Percentiles rank a stretch among this genome's conserved stretches.
These are phyloP conservation scores for Sphaerobolus stellatus DNA, from an alignment of 1,284 basidiomycete species.

Conservation along the genomic window DNA sequence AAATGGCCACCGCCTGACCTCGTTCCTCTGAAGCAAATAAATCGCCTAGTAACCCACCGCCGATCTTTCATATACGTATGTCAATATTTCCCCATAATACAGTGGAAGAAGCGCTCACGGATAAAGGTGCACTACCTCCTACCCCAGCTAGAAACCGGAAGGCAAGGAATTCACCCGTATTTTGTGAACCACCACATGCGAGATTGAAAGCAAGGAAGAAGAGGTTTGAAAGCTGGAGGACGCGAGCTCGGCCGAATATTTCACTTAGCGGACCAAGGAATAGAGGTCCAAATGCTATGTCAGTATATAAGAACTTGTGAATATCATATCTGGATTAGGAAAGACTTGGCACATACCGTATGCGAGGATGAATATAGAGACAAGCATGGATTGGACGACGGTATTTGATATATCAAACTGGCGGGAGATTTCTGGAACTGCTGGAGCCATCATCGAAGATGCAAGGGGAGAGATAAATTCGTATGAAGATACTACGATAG, in stretches of 20 bases:
- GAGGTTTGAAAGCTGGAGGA: constrained; percentile 52
- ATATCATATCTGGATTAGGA: neutral
- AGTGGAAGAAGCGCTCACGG: constrained; percentile 36
- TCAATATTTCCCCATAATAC: no score
- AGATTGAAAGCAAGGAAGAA: constrained; percentile 66
- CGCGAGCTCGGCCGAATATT: constrained; percentile 47
- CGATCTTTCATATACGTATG: no score
- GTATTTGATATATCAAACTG: constrained; percentile 56
- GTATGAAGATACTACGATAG: constrained; percentile 58
- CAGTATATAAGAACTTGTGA: constrained; percentile 17
- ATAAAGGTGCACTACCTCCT: constrained; percentile 62
- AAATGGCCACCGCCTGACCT: constrained; percentile 65
- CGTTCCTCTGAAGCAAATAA: constrained; percentile 68
- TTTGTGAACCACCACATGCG: constrained; percentile 64
- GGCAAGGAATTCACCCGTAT: constrained; percentile 53
- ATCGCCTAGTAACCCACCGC: constrained; percentile 71
- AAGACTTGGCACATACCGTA: constrained; percentile 47
- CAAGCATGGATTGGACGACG: constrained; percentile 56
- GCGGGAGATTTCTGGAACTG: constrained; percentile 49
- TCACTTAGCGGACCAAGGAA: constrained; percentile 59
- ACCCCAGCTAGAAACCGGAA: constrained; percentile 68
- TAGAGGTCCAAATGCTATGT: constrained; percentile 49
- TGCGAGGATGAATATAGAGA: constrained; percentile 67
- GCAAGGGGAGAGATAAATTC: constrained; percentile 67
- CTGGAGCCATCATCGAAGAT: constrained; percentile 74